Percentiles rank a stretch among this genome's conserved stretches.
These are phyloP conservation scores for Toxoplasma gondii DNA, from an alignment of 169 alveolate species.

Conservation along the genomic window DNA sequence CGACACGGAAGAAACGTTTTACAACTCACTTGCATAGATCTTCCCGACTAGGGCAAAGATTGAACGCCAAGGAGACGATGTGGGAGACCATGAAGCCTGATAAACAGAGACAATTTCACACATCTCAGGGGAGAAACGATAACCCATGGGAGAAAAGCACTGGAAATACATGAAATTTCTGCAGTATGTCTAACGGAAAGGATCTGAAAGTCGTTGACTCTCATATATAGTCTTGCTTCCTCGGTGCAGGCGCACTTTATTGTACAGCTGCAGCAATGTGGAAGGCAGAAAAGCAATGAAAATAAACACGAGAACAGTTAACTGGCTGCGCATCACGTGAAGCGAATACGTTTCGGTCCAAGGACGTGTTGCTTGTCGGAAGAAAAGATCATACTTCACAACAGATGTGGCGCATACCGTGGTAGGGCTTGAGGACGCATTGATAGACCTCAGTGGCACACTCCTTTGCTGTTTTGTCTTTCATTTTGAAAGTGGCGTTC, in stretches of 20 bases:
- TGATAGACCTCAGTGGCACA: constrained; percentile 65
- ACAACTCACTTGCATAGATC: constrained; percentile 54
- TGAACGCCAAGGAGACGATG: constrained; percentile 67
- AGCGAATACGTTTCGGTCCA: no score
- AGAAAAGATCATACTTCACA: no score
- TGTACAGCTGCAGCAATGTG: no score
- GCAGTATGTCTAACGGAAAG: neutral
- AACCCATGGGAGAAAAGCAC: neutral
- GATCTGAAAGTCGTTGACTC: neutral
- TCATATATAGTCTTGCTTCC: no score
- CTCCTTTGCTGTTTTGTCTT: constrained; percentile 59
- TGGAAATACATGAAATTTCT: neutral
- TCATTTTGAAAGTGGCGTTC: constrained; percentile 54
- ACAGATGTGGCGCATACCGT: constrained; percentile 33
- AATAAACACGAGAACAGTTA: no score
- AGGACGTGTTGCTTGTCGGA: no score
- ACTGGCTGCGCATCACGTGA: no score
- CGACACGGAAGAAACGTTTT: no score
- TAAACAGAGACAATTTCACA: neutral
- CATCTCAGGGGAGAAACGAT: neutral
- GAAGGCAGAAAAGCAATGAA: no score
- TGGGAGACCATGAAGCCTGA: constrained; percentile 71
- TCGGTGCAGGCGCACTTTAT: no score
- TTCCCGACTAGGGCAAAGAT: constrained; percentile 65
- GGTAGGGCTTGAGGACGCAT: constrained; percentile 66